Base-by-base conservation (phyloP, 495 filamentous ascomycete species). In the Chlorociboria aeruginascens region DNA sequence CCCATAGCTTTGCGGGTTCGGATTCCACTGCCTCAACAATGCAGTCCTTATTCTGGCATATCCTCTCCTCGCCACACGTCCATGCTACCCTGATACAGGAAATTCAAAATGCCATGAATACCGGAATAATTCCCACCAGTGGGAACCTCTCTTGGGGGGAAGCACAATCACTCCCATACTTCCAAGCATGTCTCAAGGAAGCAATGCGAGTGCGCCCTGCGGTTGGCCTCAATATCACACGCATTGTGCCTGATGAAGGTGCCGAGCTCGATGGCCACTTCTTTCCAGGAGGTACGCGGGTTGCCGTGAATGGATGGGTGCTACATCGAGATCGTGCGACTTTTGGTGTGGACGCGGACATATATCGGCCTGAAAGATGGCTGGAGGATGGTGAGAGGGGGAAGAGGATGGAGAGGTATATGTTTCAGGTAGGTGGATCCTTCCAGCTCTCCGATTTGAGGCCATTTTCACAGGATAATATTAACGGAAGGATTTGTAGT, bases 311-410 rank as follows among this genome's bases (percentile, higher is more conserved):
- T 8, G 43, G 56, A 37, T 61, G 53, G 48, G 38, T 43, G 13
- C 51, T 63, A 32, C n/a, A 65, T 13, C 55, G 58, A 0, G 56
- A 67, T 17, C 49, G 50, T 10, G 57, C 59, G 29, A 53, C 73
- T 13, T 85, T 78, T 55, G 81, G 82, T 1, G 55, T 69, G 7
- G 80, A 85, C 49, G 74, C 78, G 8, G 74, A 81, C 2, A 52
- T 56, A 1, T 86, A 73, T 53, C 61, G 72, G 13, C 81, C 82
- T 0, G 81, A 81, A 59, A 54, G 82, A 36, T 85, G 82, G 82
- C 55, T 85, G 37, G 69, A 74, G 47, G 67, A 69, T 32, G 58
- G 65, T 49, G 65, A 64, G 61, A 61, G 58, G 53, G 65, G 55
- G 30, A 66, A 54, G 59, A 65, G 47, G 41, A 70, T 67, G 76